Percentiles rank a stretch among this genome's conserved stretches.
Conservation (phyloP, 1,139 yeast genomes). For the Zhuliangozyma parablackwelliae region DNA sequence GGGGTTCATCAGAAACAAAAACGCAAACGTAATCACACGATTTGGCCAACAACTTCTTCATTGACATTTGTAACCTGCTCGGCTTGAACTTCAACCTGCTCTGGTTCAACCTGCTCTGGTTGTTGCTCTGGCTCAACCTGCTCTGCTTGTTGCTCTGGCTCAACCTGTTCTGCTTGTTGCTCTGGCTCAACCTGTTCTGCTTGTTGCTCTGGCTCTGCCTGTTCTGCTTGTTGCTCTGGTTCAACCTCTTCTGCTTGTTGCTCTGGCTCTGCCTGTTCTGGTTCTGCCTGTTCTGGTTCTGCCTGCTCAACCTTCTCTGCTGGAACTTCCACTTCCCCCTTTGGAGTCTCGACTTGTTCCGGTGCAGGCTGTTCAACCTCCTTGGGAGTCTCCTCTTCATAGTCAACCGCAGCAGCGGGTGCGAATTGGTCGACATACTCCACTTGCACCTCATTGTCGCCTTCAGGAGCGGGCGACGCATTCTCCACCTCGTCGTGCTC, state of each 20-base stretch:
- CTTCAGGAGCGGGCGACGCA: not conserved
- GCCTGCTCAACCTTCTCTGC: not conserved
- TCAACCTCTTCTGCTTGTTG: conserved; percentile 1
- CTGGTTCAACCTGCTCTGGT: not conserved
- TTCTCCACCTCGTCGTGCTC: not conserved
- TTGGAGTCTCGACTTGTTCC: not conserved
- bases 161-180: conserved; percentile 1
- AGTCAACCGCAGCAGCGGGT: conserved; percentile 8
- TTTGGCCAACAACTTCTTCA: conserved; percentile 74
- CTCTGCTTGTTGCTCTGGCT: conserved; percentile 1
- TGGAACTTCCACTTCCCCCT: not conserved
- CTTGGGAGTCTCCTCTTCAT: conserved; percentile 7
- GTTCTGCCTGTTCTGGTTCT: not conserved
- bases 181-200: not conserved
- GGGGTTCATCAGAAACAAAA: too few relatives aligned
- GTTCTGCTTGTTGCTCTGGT: conserved; percentile 2
- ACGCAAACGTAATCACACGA: too few relatives aligned
- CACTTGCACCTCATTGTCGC: too few relatives aligned
- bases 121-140: too few relatives aligned
- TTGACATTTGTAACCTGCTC: too few relatives aligned
- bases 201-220: conserved; percentile 1
- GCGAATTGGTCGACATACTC: too few relatives aligned
- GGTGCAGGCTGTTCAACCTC: not conserved
- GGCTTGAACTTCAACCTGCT: not conserved
- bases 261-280: conserved; percentile 2